Percentiles rank a stretch among this genome's conserved stretches.
These are phyloP conservation scores for Paraurostyla sp. DNA, from an alignment of 73 alveolate genomes.

Conservation along the genomic window DNA sequence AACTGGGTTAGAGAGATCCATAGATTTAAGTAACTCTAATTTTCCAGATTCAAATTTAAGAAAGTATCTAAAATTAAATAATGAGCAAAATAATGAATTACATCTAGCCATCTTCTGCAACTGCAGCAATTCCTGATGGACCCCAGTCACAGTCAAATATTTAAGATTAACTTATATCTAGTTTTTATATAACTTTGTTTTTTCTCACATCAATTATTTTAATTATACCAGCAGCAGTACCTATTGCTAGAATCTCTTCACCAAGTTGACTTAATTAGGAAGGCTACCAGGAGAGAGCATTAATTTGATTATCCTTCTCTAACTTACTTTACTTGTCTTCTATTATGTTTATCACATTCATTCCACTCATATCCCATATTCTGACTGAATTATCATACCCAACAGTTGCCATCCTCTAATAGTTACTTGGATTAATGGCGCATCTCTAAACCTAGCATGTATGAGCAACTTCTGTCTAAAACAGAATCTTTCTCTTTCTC, in stretches of 20 bases:
- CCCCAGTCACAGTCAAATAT: conserved; percentile 39
- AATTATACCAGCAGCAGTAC: conserved; percentile 19
- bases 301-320: background rate
- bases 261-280: too few relatives aligned
- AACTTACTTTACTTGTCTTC: conserved; percentile 8
- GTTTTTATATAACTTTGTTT: background rate
- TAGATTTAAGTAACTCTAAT: background rate
- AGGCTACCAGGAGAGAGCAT: conserved; percentile 20
- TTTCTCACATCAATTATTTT: conserved; percentile 34
- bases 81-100: background rate
- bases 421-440: conserved; percentile 77
- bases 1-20: background rate
- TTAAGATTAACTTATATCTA: background rate
- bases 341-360: conserved; percentile 17
- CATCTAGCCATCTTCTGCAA: conserved; percentile 47
- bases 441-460: conserved; percentile 80
- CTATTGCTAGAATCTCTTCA: background rate
- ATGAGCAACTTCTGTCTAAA: conserved; percentile 77
- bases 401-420: conserved; percentile 78
- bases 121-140: conserved; percentile 15
- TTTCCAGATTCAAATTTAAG: background rate
- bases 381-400: conserved; percentile 83
- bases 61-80: background rate
- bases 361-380: conserved; percentile 82
- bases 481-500: conserved; percentile 73